These are phyloP conservation scores for Oryza glumipatula DNA, from an alignment of 176 grass and related monocot genomes.

Conservation along the genomic window DNA sequence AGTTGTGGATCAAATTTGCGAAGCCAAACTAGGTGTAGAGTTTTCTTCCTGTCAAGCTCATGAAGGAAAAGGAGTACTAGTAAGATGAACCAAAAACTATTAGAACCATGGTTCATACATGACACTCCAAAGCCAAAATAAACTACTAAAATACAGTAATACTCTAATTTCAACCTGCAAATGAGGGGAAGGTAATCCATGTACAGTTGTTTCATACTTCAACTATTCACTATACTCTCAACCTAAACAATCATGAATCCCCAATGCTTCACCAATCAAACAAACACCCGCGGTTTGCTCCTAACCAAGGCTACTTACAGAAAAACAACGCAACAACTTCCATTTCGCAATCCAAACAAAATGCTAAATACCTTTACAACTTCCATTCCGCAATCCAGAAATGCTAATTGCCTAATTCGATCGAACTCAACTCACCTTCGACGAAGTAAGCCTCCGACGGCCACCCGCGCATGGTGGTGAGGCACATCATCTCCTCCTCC, in stretches of 20 bases:
- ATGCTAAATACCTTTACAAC: neutral
- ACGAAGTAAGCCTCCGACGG: constrained; percentile 69
- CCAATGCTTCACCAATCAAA: neutral
- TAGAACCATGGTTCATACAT: constrained; percentile 24
- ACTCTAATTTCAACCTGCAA: neutral
- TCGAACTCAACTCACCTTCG: constrained; percentile 56
- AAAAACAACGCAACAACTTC: constrained; percentile 16
- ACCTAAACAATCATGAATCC: neutral
- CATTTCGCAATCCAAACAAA: neutral
- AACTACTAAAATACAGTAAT: neutral
- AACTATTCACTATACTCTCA: neutral
- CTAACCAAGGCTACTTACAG: neutral
- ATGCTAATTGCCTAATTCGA: neutral
- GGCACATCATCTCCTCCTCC: constrained; percentile 64
- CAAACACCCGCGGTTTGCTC: neutral
- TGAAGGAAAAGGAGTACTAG: neutral
- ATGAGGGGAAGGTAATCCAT: neutral
- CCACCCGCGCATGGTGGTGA: constrained; percentile 63
- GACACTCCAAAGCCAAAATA: neutral
- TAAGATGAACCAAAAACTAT: neutral
- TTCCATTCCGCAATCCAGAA: neutral
- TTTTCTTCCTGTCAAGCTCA: neutral
- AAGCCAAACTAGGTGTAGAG: constrained; percentile 2
- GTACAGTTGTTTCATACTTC: neutral
- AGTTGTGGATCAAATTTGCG: neutral